Base-by-base conservation (phyloP, 345 rosid genomes). In the Sisymbrium irio region DNA sequence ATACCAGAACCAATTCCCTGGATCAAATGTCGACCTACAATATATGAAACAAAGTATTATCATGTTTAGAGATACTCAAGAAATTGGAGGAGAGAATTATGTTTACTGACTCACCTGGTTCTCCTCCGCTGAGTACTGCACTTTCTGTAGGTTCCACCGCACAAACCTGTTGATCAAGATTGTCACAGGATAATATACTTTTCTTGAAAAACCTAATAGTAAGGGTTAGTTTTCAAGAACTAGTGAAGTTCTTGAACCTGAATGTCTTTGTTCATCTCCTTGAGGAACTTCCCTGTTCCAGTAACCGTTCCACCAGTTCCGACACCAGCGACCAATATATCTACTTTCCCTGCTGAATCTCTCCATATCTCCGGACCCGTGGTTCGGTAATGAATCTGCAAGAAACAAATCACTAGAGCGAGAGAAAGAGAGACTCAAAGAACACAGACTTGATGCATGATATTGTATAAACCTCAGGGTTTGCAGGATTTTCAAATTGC, bases 1-100 rank as follows among this genome's bases (percentile, higher is more conserved):
- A 93, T 87, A 71, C 90, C 96, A 63, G 96, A 82, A 20, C 97
- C 93, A 41, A 93, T 88, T 32, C 97, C 98, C 56, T 88, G 84
- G 37, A 84, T 84, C 76, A 75, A 66, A 82, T 82, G 88, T 15
- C 49, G 82, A n/a, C 88, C 85, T 84, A 67, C 50, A n/a, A 33
- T 15, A 49, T 7, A 67, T 39, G 28, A 58, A 33, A 0, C 25
- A 25, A 25, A 20, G 15, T 22, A 4, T 18, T 58, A 18, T 13
- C n/a, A 25, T 18, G 14, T 32, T 32, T 56, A 56, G 22, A 33
- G 22, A 57, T 19, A 1, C n/a, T 13, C 54, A 50, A 22, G 10
- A 75, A 59, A n/a, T 18, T 19, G 12, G 18, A 49, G 3, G 5
- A 33, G 22, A 54, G 12, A 22, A 3, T 11, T 12, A 12, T 17